Conservation (phyloP, 495 filamentous ascomycete genomes). For the Penicillium diatomitis region DNA sequence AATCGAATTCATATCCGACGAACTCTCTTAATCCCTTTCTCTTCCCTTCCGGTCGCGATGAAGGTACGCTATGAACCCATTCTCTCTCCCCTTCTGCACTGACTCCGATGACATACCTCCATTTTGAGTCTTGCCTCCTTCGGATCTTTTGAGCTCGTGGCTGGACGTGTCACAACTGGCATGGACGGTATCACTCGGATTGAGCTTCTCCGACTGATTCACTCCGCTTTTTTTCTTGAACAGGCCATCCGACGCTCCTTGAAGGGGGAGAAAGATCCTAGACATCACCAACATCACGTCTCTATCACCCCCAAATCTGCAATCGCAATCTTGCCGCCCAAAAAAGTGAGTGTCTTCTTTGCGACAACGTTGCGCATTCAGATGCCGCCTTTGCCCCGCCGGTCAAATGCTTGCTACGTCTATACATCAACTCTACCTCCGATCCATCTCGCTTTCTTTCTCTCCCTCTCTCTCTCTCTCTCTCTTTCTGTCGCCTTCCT, state of each 20-base stretch:
- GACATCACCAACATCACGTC: conserved; percentile 68
- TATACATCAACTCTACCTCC: too few relatives aligned
- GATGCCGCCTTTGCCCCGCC: too few relatives aligned
- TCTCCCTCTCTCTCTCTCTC: background rate
- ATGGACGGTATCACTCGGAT: conserved; percentile 9
- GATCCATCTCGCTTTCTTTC: too few relatives aligned
- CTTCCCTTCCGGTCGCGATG: conserved; percentile 11
- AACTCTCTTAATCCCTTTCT: background rate
- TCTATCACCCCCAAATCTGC: conserved; percentile 88
- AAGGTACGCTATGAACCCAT: conserved; percentile 12
- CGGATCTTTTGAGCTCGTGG: background rate
- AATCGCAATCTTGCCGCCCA: conserved; percentile 90
- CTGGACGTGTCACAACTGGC: background rate
- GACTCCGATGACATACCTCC: too few relatives aligned
- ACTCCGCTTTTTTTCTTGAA: conserved; percentile 7
- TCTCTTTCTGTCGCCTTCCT: background rate
- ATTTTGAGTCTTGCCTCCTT: conserved; percentile 1
- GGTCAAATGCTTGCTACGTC: too few relatives aligned
- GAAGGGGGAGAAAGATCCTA: conserved; percentile 73
- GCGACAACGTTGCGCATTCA: background rate
- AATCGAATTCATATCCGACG: background rate
- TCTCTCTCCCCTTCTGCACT: background rate
- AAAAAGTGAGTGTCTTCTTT: conserved; percentile 59
- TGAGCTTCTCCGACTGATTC: conserved; percentile 2
- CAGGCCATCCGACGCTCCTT: conserved; percentile 79